Evolutionary conservation across 2,329 filamentous ascomycete genomes (phyloP), one percentile per base, ranked within the genome.

Genomic region (Iodosphaeria phyllophila): DNA sequence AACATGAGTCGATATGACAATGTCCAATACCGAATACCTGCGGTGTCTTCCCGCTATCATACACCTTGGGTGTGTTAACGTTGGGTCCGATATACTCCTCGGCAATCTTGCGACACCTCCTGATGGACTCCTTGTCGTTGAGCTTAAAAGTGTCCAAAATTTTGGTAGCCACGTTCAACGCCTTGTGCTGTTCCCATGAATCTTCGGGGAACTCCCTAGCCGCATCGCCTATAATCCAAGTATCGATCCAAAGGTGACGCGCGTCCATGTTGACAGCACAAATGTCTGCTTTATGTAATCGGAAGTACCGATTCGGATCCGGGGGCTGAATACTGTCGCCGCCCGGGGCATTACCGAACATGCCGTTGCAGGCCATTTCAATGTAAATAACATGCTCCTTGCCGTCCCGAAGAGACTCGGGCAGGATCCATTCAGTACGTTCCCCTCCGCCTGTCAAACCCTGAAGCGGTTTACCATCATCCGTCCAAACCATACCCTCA

Each of bases 291-390:
- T 71, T 74, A 32, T 57, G 53, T 27, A 98, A 62, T 29, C 61
- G 63, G 47, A 76, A 98, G 44, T 76, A 78, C 39, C 64, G 76
- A 56, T 93, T 70, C n/a, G 79, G 77, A 30, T 76, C 61, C 0
- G 89, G 89, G 9, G 89, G 83, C 45, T 92, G 79, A 37, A 93
- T 95, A 16, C 63, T 70, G 46, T 91, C 80, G 14, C 80, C 82
- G 12, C 75, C 75, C 0, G 75, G 64, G 0, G 83, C 76, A 46
- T 92, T 92, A 38, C 89, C 89, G 52, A 95, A 95, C 84, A 95
- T 95, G 48, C 75, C 74, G 48, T 98, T 98, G 54, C 89, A 95
- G 12, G 89, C 89, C 79, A 95, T 92, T 54, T 98, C 89, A 35
- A 98, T 74, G 48, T 93, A 98, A 40, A 98, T 78, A 11, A 64